A percentile compares a stretch with the other conserved stretches of the same genome.
Conservation (phyloP, 345 rosid genomes). For the Populus ilicifolia region DNA sequence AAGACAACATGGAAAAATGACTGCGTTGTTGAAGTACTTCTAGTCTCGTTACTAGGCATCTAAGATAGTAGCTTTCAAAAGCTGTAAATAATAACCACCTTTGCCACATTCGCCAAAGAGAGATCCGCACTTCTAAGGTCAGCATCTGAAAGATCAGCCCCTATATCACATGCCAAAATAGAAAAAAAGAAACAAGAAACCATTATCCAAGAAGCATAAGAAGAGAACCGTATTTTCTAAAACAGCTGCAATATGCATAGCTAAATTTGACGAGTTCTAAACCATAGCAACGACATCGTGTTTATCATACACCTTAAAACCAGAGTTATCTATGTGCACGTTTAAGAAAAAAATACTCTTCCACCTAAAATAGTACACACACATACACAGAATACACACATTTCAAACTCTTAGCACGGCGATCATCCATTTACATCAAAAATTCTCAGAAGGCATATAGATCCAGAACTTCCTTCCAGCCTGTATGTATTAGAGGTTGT, state of each 20-base stretch:
- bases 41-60: background rate
- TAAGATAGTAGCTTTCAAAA: background rate
- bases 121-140: conserved; percentile 89
- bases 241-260: background rate
- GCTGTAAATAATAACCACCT: conserved; percentile 37
- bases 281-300: background rate
- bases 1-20: background rate
- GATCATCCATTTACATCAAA: background rate
- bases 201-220: background rate
- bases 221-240: background rate
- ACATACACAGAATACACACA: background rate
- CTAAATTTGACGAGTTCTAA: background rate
- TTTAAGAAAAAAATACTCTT: background rate
- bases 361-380: background rate
- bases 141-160: conserved; percentile 90
- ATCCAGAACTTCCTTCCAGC: background rate
- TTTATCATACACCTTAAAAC: background rate
- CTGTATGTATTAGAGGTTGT: background rate
- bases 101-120: conserved; percentile 85
- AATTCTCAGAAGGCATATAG: background rate
- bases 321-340: background rate
- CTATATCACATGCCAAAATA: conserved; percentile 30
- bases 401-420: background rate
- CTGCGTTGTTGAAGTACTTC: background rate
- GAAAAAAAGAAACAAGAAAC: background rate